A percentile compares a stretch with the other conserved stretches of the same genome.
Evolutionary conservation across 106 monocot species (phyloP).

Genomic region (Dendrobium chrysotoxum): DNA sequence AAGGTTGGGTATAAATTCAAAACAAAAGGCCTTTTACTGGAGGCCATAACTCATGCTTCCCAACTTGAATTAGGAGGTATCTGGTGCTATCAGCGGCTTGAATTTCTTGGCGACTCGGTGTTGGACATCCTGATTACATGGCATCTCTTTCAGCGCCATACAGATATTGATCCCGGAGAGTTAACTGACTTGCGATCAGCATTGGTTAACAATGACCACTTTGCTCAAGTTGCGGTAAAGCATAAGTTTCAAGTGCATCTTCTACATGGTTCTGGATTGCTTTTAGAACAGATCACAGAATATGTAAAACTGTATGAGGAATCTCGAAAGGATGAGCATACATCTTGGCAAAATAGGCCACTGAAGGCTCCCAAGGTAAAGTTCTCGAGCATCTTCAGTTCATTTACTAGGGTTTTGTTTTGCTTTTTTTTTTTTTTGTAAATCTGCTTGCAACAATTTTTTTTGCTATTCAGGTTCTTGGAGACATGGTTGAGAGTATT

Average conservation of each 20-base stretch:
- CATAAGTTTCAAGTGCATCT: slow-evolving; percentile 74
- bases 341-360: slow-evolving; percentile 8
- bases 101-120: slow-evolving; percentile 84
- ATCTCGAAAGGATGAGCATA: slow-evolving; percentile 12
- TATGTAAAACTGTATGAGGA: slow-evolving; percentile 36
- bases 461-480: slow-evolving; percentile 55
- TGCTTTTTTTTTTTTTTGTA: not conserved
- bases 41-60: slow-evolving; percentile 84
- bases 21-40: slow-evolving; percentile 69
- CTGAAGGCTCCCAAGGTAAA: slow-evolving; percentile 67
- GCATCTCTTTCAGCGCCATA: slow-evolving; percentile 55
- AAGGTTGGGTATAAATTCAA: slow-evolving; percentile 61
- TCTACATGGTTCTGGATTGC: slow-evolving; percentile 64
- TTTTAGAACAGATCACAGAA: slow-evolving; percentile 61
- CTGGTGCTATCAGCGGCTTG: slow-evolving; percentile 89
- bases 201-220: slow-evolving; percentile 84
- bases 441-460: not conserved
- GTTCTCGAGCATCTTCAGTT: not conserved
- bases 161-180: slow-evolving; percentile 73
- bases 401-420: not conserved
- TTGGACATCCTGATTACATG: slow-evolving; percentile 77
- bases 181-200: slow-evolving; percentile 81
- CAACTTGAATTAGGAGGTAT: slow-evolving; percentile 28
- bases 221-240: slow-evolving; percentile 68
- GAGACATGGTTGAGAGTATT: slow-evolving; percentile 92